phyloP scores from a whole-genome alignment of 2,329 filamentous ascomycete genomes.

The Colletotrichum cordylinicola region DNA sequence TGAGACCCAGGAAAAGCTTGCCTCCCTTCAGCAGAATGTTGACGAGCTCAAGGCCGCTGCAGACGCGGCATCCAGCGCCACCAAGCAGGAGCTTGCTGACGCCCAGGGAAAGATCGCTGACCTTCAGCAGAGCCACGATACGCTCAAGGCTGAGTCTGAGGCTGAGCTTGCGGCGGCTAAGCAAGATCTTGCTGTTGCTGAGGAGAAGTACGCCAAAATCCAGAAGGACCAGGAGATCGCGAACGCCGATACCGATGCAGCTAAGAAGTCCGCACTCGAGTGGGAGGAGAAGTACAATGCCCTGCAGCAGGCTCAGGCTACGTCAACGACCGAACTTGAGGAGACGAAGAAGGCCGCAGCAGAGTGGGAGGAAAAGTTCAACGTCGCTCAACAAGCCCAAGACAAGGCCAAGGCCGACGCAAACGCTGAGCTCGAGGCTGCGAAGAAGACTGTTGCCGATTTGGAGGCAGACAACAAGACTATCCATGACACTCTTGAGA shows the following conservation, averaged over 20 bases:
- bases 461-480: slow-evolving; percentile 34
- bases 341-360: slow-evolving; percentile 18
- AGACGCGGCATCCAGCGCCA: slow-evolving; percentile 30
- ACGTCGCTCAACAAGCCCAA: slow-evolving; percentile 25
- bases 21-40: slow-evolving; percentile 14
- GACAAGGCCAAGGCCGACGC: slow-evolving; percentile 33
- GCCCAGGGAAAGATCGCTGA: slow-evolving; percentile 21
- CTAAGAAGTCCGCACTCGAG: slow-evolving; percentile 22
- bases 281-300: slow-evolving; percentile 29
- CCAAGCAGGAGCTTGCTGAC: slow-evolving; percentile 33
- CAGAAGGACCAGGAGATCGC: slow-evolving; percentile 19
- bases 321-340: slow-evolving; percentile 22
- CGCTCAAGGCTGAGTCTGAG: slow-evolving; percentile 31
- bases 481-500: slow-evolving; percentile 29
- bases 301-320: slow-evolving; percentile 26
- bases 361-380: slow-evolving; percentile 34
- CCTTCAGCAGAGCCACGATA: slow-evolving; percentile 29
- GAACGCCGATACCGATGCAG: slow-evolving; percentile 15
- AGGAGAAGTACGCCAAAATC: slow-evolving; percentile 25
- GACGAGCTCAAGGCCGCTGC: slow-evolving; percentile 31
- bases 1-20: slow-evolving; percentile 31
- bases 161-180: slow-evolving; percentile 26
- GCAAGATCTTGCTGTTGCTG: slow-evolving; percentile 25
- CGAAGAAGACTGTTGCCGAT: slow-evolving; percentile 34
- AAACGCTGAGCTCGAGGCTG: slow-evolving; percentile 22